Evolutionary conservation across 805 yeast species (phyloP).

Genomic region (Pichia pseudocactophila): DNA sequence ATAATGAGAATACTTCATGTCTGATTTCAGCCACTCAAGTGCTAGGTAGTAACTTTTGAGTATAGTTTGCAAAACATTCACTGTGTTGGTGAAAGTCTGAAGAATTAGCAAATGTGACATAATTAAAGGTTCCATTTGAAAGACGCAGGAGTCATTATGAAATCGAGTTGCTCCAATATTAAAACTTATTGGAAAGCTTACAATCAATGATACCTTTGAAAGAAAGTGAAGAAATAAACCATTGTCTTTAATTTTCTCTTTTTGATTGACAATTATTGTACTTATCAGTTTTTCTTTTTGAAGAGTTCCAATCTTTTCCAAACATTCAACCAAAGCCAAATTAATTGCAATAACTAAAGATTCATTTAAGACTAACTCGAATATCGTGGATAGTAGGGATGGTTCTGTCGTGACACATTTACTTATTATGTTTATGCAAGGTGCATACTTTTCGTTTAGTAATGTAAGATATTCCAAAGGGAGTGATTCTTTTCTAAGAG

Average conservation of each 20-base stretch:
- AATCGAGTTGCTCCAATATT: conserved; percentile 14
- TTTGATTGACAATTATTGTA: conserved; percentile 18
- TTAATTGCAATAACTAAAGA: conserved; percentile 3
- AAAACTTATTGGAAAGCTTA: conserved; percentile 20
- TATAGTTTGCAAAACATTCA: not conserved
- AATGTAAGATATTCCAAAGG: not conserved
- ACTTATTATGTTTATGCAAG: conserved; percentile 5
- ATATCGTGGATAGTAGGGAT: not conserved
- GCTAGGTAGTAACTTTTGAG: conserved; percentile 1
- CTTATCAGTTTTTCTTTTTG: conserved; percentile 20
- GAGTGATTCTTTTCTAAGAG: not conserved
- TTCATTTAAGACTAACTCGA: conserved; percentile 7
- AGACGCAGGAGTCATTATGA: conserved; percentile 12
- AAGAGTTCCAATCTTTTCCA: conserved; percentile 16
- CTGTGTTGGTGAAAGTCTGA: conserved; percentile 11
- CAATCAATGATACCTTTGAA: conserved; percentile 19
- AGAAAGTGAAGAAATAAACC: conserved; percentile 26
- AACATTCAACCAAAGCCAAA: conserved; percentile 16
- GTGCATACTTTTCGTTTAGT: not conserved
- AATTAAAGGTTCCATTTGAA: conserved; percentile 12
- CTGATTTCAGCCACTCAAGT: conserved; percentile 3
- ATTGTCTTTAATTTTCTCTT: conserved; percentile 19
- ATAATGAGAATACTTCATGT: conserved; percentile 12
- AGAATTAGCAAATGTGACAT: conserved; percentile 19
- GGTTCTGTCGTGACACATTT: conserved; percentile 1